phyloP scores from a whole-genome alignment of 2,329 filamentous ascomycete species.

The Pseudomassariella vexata region DNA sequence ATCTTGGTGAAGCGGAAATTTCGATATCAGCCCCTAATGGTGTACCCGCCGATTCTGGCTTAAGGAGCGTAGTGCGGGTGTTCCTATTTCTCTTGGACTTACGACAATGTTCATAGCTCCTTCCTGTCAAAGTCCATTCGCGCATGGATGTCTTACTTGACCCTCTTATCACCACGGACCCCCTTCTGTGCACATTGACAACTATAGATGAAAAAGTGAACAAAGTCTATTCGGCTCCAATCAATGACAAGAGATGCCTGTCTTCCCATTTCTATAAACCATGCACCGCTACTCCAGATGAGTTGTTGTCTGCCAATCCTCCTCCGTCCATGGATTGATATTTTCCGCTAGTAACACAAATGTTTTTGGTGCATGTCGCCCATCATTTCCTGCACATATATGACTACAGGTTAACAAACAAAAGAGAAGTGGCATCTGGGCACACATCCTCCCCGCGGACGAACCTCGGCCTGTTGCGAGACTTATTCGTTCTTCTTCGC shows the following conservation, averaged over 20 bases:
- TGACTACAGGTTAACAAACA: slow-evolving; percentile 14
- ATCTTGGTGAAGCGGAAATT: no score
- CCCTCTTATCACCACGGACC: no score
- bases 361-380: slow-evolving; percentile 1
- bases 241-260: slow-evolving; percentile 12
- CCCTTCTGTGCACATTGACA: no score
- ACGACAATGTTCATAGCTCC: no score
- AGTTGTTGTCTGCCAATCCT: slow-evolving; percentile 12
- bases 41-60: no score
- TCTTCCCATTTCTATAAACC: slow-evolving; percentile 10
- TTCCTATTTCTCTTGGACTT: no score
- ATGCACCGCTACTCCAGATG: slow-evolving; percentile 7
- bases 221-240: no score
- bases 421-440: slow-evolving; percentile 18
- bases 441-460: neutral
- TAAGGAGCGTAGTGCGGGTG: no score
- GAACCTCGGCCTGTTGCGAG: neutral
- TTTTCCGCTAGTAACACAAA: slow-evolving; percentile 12
- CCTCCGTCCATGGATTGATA: slow-evolving; percentile 12
- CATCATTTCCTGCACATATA: slow-evolving; percentile 1
- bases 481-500: slow-evolving; percentile 12
- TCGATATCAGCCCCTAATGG: no score
- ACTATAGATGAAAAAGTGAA: no score
- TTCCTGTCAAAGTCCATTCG: no score
- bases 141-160: no score